Percentiles rank a stretch among this genome's conserved stretches.
phyloP scores from a whole-genome alignment of 1,284 basidiomycete genomes.

The Malassezia cuniculi region DNA sequence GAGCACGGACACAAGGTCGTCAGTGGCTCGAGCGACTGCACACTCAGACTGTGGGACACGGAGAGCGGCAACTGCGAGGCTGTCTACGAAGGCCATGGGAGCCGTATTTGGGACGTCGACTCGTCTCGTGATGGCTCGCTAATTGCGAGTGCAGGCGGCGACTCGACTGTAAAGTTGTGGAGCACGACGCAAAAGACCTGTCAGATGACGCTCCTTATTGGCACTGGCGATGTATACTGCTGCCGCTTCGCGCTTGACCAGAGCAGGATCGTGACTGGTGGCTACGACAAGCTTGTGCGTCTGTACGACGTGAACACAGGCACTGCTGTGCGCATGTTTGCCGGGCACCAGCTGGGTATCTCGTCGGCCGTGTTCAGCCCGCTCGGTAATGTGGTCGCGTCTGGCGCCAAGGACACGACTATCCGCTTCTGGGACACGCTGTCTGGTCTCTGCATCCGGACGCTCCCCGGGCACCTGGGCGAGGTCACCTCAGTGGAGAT shows the following conservation, averaged over 20 bases:
- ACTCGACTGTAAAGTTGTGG: conserved; percentile 49
- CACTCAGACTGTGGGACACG: conserved; percentile 34
- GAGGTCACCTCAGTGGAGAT: conserved; percentile 49
- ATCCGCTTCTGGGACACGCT: conserved; percentile 50
- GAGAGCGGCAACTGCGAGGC: conserved; percentile 30
- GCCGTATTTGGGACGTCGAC: conserved; percentile 48
- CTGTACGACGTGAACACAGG: conserved; percentile 48
- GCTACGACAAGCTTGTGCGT: conserved; percentile 49
- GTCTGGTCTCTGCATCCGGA: conserved; percentile 47
- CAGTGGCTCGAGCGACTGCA: conserved; percentile 47
- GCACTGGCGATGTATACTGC: conserved; percentile 48
- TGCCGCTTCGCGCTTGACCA: conserved; percentile 47
- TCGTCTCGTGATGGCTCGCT: conserved; percentile 28
- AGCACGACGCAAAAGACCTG: conserved; percentile 22
- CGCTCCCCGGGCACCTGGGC: conserved; percentile 48
- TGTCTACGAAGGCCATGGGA: conserved; percentile 45
- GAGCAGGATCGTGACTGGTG: conserved; percentile 46
- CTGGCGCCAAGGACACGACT: conserved; percentile 49
- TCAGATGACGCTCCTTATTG: conserved; percentile 18
- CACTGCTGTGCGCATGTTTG: conserved; percentile 48
- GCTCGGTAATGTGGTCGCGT: conserved; percentile 47
- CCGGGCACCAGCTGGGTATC: conserved; percentile 48
- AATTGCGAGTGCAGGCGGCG: conserved; percentile 47
- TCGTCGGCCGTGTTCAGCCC: conserved; percentile 48
- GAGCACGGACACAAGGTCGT: conserved; percentile 41